Conservation (phyloP, 2,329 filamentous ascomycete genomes). For the Ascosphaera aggregata region DNA sequence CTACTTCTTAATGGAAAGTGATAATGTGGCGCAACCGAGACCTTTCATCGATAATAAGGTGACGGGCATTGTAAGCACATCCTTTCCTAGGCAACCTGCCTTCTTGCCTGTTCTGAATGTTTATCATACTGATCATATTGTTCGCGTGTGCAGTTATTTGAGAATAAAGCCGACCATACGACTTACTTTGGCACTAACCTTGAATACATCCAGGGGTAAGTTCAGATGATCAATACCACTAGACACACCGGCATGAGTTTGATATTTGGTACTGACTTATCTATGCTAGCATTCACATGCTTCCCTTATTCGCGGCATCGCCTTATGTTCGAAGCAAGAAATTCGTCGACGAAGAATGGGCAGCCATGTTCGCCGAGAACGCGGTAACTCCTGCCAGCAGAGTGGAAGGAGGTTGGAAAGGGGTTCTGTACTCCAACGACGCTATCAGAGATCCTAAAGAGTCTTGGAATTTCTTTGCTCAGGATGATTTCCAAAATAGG, state of each 20-base stretch:
- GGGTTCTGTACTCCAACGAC: slow-evolving; percentile 61
- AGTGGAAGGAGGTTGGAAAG: slow-evolving; percentile 59
- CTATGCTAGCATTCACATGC: slow-evolving; percentile 72
- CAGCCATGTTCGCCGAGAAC: slow-evolving; percentile 47
- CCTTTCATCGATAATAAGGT: slow-evolving; percentile 64
- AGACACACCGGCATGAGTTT: no score
- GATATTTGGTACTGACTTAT: no score
- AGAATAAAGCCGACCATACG: slow-evolving; percentile 86
- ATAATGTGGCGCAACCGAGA: slow-evolving; percentile 48
- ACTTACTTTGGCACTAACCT: slow-evolving; percentile 63
- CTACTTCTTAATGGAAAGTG: slow-evolving; percentile 59
- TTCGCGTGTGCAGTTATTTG: slow-evolving; percentile 36
- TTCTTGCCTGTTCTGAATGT: neutral
- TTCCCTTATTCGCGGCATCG: slow-evolving; percentile 47
- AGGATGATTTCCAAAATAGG: slow-evolving; percentile 36
- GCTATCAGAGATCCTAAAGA: slow-evolving; percentile 48
- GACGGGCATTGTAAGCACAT: slow-evolving; percentile 27
- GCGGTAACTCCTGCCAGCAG: slow-evolving; percentile 31
- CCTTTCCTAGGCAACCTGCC: neutral
- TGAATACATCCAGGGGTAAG: slow-evolving; percentile 42
- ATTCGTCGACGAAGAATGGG: slow-evolving; percentile 71
- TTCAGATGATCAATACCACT: neutral
- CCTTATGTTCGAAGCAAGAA: slow-evolving; percentile 38
- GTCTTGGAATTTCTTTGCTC: slow-evolving; percentile 54
- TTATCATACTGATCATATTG: neutral